These are phyloP conservation scores for Cyberlindnera subsufficiens DNA, from an alignment of 805 yeast genomes.

Conservation along the genomic window DNA sequence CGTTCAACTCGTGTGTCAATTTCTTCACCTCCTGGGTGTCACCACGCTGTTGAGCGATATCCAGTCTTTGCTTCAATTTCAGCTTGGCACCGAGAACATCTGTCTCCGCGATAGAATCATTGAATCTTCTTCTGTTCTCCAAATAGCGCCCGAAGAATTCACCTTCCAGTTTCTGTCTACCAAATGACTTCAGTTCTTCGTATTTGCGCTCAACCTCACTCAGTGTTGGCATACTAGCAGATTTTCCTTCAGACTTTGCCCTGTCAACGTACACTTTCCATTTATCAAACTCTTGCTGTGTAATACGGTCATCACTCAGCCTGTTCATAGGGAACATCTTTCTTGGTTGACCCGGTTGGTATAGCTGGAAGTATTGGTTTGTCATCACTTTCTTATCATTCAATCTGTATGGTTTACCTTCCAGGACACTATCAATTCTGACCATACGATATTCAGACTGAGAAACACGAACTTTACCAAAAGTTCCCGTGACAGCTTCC, in stretches of 20 bases:
- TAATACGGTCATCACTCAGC: slow-evolving; percentile 72
- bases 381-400: slow-evolving; percentile 37
- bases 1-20: slow-evolving; percentile 15
- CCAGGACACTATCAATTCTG: slow-evolving; percentile 60
- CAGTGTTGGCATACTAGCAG: slow-evolving; percentile 48
- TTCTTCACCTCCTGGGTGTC: slow-evolving; percentile 39
- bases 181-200: slow-evolving; percentile 55
- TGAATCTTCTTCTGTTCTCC: slow-evolving; percentile 58
- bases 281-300: slow-evolving; percentile 65
- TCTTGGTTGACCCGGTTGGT: slow-evolving; percentile 74
- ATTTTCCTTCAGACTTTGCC: slow-evolving; percentile 33
- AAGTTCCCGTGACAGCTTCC: slow-evolving; percentile 63
- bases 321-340: slow-evolving; percentile 72
- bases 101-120: slow-evolving; percentile 52
- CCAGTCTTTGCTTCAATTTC: slow-evolving; percentile 64
- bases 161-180: slow-evolving; percentile 61
- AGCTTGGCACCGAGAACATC: slow-evolving; percentile 76
- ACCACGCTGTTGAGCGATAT: slow-evolving; percentile 55
- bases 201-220: slow-evolving; percentile 62
- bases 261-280: slow-evolving; percentile 58
- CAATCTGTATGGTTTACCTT: slow-evolving; percentile 45
- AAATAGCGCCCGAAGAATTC: slow-evolving; percentile 76
- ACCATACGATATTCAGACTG: slow-evolving; percentile 77
- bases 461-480: slow-evolving; percentile 75
- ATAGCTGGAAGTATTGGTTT: slow-evolving; percentile 58